phyloP scores from a whole-genome alignment of 148 eudicot genomes.

The Cornus controversa region DNA sequence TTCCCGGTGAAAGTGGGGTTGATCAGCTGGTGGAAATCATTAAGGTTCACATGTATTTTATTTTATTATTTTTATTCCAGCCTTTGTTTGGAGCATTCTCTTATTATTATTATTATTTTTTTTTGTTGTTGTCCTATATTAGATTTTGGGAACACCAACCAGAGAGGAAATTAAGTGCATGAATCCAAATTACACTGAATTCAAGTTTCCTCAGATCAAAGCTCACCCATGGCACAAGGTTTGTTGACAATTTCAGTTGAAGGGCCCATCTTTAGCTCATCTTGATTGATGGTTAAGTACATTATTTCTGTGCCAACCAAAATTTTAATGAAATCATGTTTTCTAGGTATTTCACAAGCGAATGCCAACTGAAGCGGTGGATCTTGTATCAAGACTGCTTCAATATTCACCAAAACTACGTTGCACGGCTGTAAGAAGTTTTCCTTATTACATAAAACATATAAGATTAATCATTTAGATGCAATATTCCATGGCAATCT shows the following conservation, averaged over 20 bases:
- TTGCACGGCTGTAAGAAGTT: conserved; percentile 60
- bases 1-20: conserved; percentile 98
- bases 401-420: conserved; percentile 86
- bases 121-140: conserved; percentile 7
- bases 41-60: conserved; percentile 42
- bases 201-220: conserved; percentile 94
- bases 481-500: background rate
- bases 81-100: conserved; percentile 7
- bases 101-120: background rate
- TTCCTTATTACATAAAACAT: background rate
- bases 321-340: conserved; percentile 10
- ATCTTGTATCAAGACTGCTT: conserved; percentile 84
- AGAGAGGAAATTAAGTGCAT: conserved; percentile 91
- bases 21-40: conserved; percentile 96
- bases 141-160: conserved; percentile 90
- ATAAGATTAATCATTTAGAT: background rate
- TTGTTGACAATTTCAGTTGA: background rate
- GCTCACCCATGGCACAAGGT: conserved; percentile 99
- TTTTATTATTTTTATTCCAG: background rate
- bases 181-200: conserved; percentile 85
- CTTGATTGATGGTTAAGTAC: no score
- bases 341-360: conserved; percentile 76
- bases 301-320: conserved; percentile 5
- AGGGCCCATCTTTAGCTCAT: background rate
- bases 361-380: conserved; percentile 83